Evolutionary conservation across 2,329 filamentous ascomycete genomes (phyloP), one percentile per base, ranked within the genome.

Genomic region (Pseudogymnoascus sp.): DNA sequence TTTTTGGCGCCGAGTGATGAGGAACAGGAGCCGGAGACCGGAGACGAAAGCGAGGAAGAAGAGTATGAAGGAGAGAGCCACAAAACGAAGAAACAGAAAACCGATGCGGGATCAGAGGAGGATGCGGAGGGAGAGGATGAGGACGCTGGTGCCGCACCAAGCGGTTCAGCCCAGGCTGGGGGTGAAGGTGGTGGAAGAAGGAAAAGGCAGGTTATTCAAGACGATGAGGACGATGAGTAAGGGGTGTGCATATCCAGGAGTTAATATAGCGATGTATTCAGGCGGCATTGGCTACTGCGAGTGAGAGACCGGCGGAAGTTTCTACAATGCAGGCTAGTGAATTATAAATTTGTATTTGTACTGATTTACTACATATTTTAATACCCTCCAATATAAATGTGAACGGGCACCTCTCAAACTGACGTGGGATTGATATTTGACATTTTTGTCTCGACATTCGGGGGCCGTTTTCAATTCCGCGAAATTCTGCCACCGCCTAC

Each of bases 1-100:
- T 93, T 93, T 72, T 83, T 93, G 63, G 90, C 88, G 3, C 81
- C 80, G 3, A 91, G 87, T 69, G 89, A 91, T 68, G 88, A 91
- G 64, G 90, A 92, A 45, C 73, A 76, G 45, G 84, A 83, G 42
- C 77, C 79, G 64, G 84, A 82, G 34, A 84, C 80, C 2, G 85
- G 81, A 0, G 86, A 86, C 18, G 86, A 89, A 0, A 72, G 73
- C 8, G 72, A 75, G 16, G 72, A 74, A 14, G 71, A 74, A 37
- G 69, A 73, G 40, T 36, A 42, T 10, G 69, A 72, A 11, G 68
- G 66, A 18, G 71, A 72, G n/a, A 64, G 68, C 36, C 71, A 69
- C 23, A 71, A 63, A 40, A 61, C 65, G n/a, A 74, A 74, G 65
- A 73, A 73, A 62, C 71, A 70, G 60, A 74, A 73, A 66, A 66